Base-by-base conservation (phyloP, 805 yeast genomes). In the Maudiozyma saulgeensis region DNA sequence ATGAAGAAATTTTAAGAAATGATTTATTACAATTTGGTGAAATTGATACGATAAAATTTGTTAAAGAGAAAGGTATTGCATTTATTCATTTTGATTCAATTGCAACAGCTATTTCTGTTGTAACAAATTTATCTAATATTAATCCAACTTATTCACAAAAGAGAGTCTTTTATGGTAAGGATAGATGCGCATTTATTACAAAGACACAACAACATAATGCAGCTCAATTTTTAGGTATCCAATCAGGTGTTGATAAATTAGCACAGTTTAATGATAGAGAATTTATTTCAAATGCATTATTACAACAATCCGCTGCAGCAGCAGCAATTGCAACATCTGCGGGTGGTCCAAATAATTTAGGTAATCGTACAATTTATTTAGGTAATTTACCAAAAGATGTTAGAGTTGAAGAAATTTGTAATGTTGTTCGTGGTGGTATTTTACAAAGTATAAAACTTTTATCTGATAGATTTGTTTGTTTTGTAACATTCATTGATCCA, bases 201-300 rank as follows among this genome's bases (percentile, higher is more conserved):
- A 88, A 87, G 66, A 86, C 96, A 16, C 97, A 93, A 68, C 96
- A 89, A 68, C 96, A 90, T 63, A 89, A 91, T 64, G 98, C 97
- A 18, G 96, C 96, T 3, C 96, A 90, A 65, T 91, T 88, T 63
- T 70, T 91, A 49, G 96, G 97, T 1, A 74, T 89, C 52, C 87
- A 93, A 42, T 95, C 51, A 4, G 93, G 95, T 28, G 79, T 83
- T 76, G 95, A 86, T 60, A 87, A 84, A 60, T 71, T 85, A 49
- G 80, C 84, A 26, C 83, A 87, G 50, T 81, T 81, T 49, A 84
- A 86, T 8, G 81, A 78, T 56, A 63, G 79, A 38, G 79, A 75
- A 46, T 66, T 77, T 51, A 72, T 77, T 42, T 82, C 90, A 0
- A 78, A 81, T 41, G 87, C 91, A 7, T 74, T 90, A 49, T 86